Percentiles rank a stretch among this genome's conserved stretches.
Evolutionary conservation across 768 basidiomycete genomes (phyloP).

Genomic region (Sporobolomyces pararoseus): DNA sequence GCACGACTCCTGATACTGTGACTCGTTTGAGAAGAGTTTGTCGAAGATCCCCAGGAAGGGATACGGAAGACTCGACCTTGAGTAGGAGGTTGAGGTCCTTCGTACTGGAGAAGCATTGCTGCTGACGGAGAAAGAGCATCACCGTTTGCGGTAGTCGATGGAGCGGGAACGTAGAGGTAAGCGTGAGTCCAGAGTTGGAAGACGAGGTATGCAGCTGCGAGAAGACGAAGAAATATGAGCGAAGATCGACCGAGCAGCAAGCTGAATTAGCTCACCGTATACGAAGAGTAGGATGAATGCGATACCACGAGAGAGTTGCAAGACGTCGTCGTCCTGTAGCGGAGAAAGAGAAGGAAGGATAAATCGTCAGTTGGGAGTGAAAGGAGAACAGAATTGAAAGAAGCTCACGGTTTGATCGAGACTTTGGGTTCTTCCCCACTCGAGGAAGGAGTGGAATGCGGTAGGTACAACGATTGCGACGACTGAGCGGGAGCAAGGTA

Average conservation of each 20-base stretch:
- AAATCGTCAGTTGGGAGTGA: background rate
- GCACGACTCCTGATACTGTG: background rate
- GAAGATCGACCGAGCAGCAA: conserved; percentile 50
- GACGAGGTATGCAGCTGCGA: background rate
- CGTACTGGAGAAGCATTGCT: conserved; percentile 20
- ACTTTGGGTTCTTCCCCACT: background rate
- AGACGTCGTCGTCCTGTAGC: conserved; percentile 26
- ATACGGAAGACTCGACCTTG: conserved; percentile 34
- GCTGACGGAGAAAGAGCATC: background rate
- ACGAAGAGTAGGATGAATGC: conserved; percentile 73
- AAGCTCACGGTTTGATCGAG: conserved; percentile 6
- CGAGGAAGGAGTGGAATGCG: conserved; percentile 59
- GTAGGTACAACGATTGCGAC: conserved; percentile 51
- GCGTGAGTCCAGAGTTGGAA: conserved; percentile 42
- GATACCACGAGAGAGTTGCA: conserved; percentile 42
- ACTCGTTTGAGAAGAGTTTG: conserved; percentile 3
- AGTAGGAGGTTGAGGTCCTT: conserved; percentile 35
- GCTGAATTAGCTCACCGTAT: conserved; percentile 65
- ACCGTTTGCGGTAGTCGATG: background rate
- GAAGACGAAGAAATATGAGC: no score
- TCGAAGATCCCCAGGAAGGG: conserved; percentile 29
- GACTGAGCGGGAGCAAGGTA: background rate
- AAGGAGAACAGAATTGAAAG: no score
- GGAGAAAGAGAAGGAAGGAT: no score
- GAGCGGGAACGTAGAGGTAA: conserved; percentile 57